Evolutionary conservation across 805 yeast species (phyloP).

Genomic region (Suhomyces xylopsoci): DNA sequence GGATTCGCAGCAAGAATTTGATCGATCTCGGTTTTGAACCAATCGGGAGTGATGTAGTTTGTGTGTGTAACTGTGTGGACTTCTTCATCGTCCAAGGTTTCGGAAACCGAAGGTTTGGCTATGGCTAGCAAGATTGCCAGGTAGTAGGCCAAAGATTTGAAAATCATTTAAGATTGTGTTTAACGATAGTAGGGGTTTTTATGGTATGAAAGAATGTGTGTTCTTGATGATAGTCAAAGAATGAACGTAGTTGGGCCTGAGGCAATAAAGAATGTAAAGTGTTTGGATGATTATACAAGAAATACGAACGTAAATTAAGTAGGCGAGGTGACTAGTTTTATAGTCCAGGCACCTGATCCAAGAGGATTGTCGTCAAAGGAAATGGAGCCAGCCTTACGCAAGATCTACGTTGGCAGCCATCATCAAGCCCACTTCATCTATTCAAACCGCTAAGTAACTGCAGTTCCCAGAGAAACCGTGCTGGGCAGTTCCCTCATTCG

Average conservation of each 20-base stretch:
- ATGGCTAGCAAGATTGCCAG: slow-evolving; percentile 12
- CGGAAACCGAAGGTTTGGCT: slow-evolving; percentile 3
- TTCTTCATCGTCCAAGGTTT: slow-evolving; percentile 3
- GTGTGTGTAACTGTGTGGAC: slow-evolving; percentile 11
- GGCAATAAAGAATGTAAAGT: not conserved
- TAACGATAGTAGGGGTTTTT: not conserved
- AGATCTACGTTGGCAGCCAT: not conserved
- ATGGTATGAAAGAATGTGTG: not conserved
- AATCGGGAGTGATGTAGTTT: slow-evolving; percentile 10
- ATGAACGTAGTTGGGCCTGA: not conserved
- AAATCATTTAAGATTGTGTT: slow-evolving; percentile 7
- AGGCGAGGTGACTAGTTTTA: not conserved
- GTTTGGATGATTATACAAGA: not conserved
- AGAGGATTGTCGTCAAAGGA: not conserved
- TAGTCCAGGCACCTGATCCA: not conserved
- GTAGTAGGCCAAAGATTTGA: slow-evolving; percentile 9
- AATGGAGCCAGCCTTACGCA: not conserved
- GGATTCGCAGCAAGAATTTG: slow-evolving; percentile 7
- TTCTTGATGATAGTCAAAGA: not conserved
- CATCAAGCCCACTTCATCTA: not conserved
- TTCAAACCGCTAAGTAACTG: not conserved
- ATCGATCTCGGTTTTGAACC: slow-evolving; percentile 3
- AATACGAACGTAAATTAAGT: not conserved
- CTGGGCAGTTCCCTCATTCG: not conserved
- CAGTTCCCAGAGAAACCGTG: not conserved